phyloP scores from a whole-genome alignment of 176 grass and related monocot species.

The Echinochloa phyllopogon region DNA sequence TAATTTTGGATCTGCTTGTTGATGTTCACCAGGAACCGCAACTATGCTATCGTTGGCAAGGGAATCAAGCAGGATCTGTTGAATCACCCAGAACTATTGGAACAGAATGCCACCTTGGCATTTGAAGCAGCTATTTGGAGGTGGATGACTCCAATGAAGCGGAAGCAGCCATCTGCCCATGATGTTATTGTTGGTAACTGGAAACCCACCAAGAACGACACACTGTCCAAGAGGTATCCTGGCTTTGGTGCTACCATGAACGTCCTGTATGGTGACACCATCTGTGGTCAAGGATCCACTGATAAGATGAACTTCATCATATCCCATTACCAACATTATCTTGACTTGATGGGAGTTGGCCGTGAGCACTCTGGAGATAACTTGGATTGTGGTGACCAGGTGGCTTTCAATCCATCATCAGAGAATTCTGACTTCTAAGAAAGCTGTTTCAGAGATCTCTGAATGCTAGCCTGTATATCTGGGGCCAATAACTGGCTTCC shows the following conservation, averaged over 20 bases:
- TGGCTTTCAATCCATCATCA: slow-evolving; percentile 70
- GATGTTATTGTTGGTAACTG: slow-evolving; percentile 93
- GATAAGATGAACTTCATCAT: slow-evolving; percentile 72
- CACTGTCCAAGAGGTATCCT: slow-evolving; percentile 74
- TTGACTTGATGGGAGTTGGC: slow-evolving; percentile 79
- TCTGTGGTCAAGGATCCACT: slow-evolving; percentile 66
- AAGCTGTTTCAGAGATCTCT: slow-evolving; percentile 8
- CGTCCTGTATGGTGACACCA: slow-evolving; percentile 70
- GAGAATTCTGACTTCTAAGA: slow-evolving; percentile 35
- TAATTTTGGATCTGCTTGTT: slow-evolving; percentile 30
- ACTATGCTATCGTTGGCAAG: slow-evolving; percentile 77
- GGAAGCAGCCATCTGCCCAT: slow-evolving; percentile 85
- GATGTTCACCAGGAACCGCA: slow-evolving; percentile 69
- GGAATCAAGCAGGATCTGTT: slow-evolving; percentile 79
- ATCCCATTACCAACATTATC: slow-evolving; percentile 84
- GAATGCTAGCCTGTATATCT: slow-evolving; percentile 23
- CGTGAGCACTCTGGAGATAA: slow-evolving; percentile 63
- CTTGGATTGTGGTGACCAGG: slow-evolving; percentile 79
- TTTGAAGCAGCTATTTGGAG: slow-evolving; percentile 94
- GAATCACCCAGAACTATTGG: slow-evolving; percentile 88
- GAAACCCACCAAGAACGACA: slow-evolving; percentile 88
- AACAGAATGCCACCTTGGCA: slow-evolving; percentile 87
- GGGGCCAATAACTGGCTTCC: slow-evolving; percentile 2
- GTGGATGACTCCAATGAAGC: slow-evolving; percentile 96
- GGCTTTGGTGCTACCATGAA: slow-evolving; percentile 93